Evolutionary conservation across 2,329 filamentous ascomycete genomes (phyloP).

Genomic region (Penicillium frequentans): DNA sequence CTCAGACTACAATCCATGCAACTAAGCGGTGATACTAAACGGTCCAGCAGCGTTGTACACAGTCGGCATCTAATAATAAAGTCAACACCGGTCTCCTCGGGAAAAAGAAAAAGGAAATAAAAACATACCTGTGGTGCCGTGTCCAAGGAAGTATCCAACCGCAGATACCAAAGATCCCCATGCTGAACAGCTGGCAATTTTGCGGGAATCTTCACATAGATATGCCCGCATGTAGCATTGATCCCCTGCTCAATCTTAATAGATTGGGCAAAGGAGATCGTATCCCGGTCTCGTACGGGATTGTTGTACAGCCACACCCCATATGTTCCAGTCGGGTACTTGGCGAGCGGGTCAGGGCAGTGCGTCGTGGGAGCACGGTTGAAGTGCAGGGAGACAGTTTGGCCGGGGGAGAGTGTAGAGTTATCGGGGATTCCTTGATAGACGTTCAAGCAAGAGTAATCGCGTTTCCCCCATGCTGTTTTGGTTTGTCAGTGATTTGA

Average conservation of each 20-base stretch:
- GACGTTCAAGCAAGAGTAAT: constrained; percentile 34
- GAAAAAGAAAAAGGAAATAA: not conserved
- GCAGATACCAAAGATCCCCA: constrained; percentile 31
- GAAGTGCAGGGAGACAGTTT: constrained; percentile 26
- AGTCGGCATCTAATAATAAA: constrained; percentile 26
- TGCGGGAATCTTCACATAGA: constrained; percentile 26
- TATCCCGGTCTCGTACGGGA: constrained; percentile 23
- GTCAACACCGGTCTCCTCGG: not conserved
- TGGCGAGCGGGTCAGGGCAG: constrained; percentile 21
- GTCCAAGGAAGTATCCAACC: constrained; percentile 21
- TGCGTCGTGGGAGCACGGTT: constrained; percentile 27
- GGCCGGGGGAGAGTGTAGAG: constrained; percentile 27
- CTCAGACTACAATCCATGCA: not conserved
- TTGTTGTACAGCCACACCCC: constrained; percentile 32
- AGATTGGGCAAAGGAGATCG: constrained; percentile 20
- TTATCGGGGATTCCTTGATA: constrained; percentile 34
- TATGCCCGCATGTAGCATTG: constrained; percentile 14
- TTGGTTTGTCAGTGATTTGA: not conserved
- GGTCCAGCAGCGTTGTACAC: constrained; percentile 30
- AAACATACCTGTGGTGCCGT: constrained; percentile 30
- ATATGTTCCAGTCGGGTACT: constrained; percentile 26
- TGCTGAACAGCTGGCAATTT: constrained; percentile 27
- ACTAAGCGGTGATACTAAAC: constrained; percentile 24
- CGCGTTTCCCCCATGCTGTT: constrained; percentile 35
- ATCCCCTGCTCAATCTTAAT: constrained; percentile 23